Percentiles rank a stretch among this genome's conserved stretches.
phyloP scores from a whole-genome alignment of 805 yeast species.

The Pichia phayaonensis region DNA sequence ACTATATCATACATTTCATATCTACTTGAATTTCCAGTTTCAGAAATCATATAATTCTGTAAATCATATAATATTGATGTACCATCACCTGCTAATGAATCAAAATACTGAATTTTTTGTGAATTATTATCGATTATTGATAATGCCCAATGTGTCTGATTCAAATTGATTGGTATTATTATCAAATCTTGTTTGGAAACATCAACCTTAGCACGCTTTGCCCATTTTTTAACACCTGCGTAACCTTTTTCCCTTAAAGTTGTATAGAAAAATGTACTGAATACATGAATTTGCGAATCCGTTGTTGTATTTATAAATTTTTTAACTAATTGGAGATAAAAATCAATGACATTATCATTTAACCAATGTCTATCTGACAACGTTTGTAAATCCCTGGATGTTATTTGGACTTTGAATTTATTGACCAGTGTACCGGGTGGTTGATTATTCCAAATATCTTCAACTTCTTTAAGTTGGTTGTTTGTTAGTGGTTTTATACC shows the following conservation, averaged over 20 bases:
- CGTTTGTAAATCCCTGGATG: conserved; percentile 61
- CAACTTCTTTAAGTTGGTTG: conserved; percentile 29
- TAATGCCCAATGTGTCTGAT: conserved; percentile 86
- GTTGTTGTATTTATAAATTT: conserved; percentile 17
- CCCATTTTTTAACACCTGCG: conserved; percentile 76
- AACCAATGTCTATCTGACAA: conserved; percentile 72
- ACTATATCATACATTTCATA: conserved; percentile 24
- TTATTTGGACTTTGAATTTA: conserved; percentile 49
- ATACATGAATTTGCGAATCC: conserved; percentile 47
- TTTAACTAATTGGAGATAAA: conserved; percentile 53
- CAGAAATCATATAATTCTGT: conserved; percentile 56
- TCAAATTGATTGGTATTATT: conserved; percentile 78
- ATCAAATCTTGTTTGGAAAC: conserved; percentile 58
- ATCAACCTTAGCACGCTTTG: conserved; percentile 63
- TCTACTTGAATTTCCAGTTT: conserved; percentile 41
- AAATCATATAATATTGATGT: conserved; percentile 39
- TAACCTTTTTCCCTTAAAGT: conserved; percentile 68
- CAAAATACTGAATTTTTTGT: conserved; percentile 60
- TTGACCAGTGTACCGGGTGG: conserved; percentile 26
- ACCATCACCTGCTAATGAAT: conserved; percentile 58
- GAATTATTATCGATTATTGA: conserved; percentile 63
- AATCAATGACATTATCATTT: conserved; percentile 86
- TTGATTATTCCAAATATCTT: conserved; percentile 26
- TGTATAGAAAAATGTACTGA: conserved; percentile 85
- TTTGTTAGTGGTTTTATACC: conserved; percentile 26